Conservation (phyloP, 2,329 filamentous ascomycete genomes). For the Apiospora hydei region DNA sequence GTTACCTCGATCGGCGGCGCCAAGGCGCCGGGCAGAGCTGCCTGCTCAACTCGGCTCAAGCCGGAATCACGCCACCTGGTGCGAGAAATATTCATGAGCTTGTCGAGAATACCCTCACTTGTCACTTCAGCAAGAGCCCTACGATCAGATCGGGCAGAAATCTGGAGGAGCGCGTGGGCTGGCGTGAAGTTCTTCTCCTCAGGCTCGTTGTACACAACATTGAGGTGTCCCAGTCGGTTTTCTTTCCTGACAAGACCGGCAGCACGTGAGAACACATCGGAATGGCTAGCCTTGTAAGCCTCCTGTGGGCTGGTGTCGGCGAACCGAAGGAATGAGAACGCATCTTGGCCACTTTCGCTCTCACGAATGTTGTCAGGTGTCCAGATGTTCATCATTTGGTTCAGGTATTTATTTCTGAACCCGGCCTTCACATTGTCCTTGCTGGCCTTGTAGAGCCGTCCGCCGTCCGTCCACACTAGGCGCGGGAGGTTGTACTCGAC, state of each 20-base stretch:
- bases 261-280: conserved; percentile 77
- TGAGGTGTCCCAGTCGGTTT: conserved; percentile 70
- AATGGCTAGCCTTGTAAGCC: conserved; percentile 72
- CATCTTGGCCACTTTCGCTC: conserved; percentile 65
- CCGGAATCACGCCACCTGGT: conserved; percentile 72
- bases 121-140: conserved; percentile 74
- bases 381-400: conserved; percentile 91
- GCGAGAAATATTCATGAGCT: conserved; percentile 80
- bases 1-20: conserved; percentile 87
- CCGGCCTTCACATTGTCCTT: conserved; percentile 77
- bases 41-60: conserved; percentile 80
- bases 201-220: conserved; percentile 73
- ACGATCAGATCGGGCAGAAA: conserved; percentile 73
- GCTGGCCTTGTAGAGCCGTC: conserved; percentile 77
- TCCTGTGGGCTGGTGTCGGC: conserved; percentile 79
- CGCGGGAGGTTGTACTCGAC: conserved; percentile 87
- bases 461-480: conserved; percentile 81
- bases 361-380: conserved; percentile 77
- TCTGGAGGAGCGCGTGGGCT: conserved; percentile 81
- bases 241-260: conserved; percentile 62
- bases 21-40: conserved; percentile 77
- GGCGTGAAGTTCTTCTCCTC: conserved; percentile 70
- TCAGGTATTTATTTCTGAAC: conserved; percentile 79
- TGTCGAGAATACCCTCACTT: conserved; percentile 73
- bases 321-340: conserved; percentile 92